Evolutionary conservation across 2,329 filamentous ascomycete genomes (phyloP).

Genomic region (Phialemoniopsis sp.): DNA sequence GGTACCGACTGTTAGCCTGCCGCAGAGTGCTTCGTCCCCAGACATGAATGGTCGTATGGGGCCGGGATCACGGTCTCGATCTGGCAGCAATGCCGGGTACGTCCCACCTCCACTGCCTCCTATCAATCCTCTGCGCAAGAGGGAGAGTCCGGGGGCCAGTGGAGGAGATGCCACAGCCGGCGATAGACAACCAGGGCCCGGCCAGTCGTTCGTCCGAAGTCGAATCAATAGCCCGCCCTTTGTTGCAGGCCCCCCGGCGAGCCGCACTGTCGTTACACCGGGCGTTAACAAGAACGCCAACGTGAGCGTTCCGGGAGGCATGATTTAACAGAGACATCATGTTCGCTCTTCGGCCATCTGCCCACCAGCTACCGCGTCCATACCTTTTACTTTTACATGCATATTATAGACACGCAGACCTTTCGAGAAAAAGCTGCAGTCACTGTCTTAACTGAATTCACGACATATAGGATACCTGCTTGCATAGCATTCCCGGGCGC

Average conservation of each 20-base stretch:
- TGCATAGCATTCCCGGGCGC: no score
- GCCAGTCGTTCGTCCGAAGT: no score
- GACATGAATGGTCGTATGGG: conserved; percentile 23
- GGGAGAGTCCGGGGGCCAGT: conserved; percentile 30
- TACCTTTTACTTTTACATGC: background rate
- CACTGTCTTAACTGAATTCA: no score
- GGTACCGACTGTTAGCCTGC: conserved; percentile 35
- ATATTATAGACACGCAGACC: no score
- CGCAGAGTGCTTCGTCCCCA: conserved; percentile 14
- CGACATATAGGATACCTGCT: no score
- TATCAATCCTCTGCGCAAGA: conserved; percentile 51
- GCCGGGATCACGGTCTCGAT: conserved; percentile 31
- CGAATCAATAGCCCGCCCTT: conserved; percentile 18
- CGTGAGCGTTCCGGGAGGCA: conserved; percentile 24
- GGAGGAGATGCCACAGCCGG: conserved; percentile 12
- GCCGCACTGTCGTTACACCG: conserved; percentile 26
- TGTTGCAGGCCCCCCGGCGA: conserved; percentile 24
- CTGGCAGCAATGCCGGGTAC: conserved; percentile 27
- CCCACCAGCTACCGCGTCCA: no score
- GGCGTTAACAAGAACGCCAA: conserved; percentile 15
- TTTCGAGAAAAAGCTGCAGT: no score
- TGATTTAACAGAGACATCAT: conserved; percentile 20
- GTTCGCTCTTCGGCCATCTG: no score
- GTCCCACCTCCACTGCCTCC: conserved; percentile 50
- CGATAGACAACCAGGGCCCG: no score